phyloP scores from a whole-genome alignment of 1,139 yeast species.

The Nadsonia starkeyi-henricii region DNA sequence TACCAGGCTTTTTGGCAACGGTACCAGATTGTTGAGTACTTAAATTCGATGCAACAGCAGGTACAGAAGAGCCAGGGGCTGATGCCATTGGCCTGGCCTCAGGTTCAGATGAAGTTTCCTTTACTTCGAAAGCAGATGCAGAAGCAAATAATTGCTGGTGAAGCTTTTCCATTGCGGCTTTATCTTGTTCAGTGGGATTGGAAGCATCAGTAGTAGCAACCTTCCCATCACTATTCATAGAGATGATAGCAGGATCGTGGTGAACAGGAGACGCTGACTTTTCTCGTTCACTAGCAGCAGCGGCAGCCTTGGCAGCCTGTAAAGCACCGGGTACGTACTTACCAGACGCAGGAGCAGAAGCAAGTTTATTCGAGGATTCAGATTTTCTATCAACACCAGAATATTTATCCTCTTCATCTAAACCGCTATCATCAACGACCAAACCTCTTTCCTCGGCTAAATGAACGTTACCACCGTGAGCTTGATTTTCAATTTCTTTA shows the following conservation, averaged over 20 bases:
- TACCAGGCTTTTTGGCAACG: constrained; percentile 8
- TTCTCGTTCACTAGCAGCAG: constrained; percentile 21
- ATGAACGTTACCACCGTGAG: constrained; percentile 55
- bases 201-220: constrained; percentile 4
- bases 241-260: constrained; percentile 62
- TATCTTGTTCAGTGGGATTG: constrained; percentile 1
- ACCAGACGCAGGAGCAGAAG: constrained; percentile 15
- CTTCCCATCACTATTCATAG: constrained; percentile 19
- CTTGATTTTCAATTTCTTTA: constrained; percentile 60
- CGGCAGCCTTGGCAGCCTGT: constrained; percentile 38
- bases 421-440: constrained; percentile 62
- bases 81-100: neutral
- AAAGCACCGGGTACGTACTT: constrained; percentile 53
- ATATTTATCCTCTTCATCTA: constrained; percentile 92
- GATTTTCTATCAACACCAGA: constrained; percentile 59
- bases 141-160: constrained; percentile 6
- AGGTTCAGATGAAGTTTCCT: neutral
- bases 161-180: constrained; percentile 2
- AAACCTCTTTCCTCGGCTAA: constrained; percentile 85
- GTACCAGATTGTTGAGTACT: neutral
- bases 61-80: neutral
- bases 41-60: constrained; percentile 1
- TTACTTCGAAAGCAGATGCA: constrained; percentile 1
- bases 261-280: constrained; percentile 13
- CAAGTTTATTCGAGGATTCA: constrained; percentile 2